phyloP scores from a whole-genome alignment of 2,329 filamentous ascomycete genomes.

The Cercospora zeina region DNA sequence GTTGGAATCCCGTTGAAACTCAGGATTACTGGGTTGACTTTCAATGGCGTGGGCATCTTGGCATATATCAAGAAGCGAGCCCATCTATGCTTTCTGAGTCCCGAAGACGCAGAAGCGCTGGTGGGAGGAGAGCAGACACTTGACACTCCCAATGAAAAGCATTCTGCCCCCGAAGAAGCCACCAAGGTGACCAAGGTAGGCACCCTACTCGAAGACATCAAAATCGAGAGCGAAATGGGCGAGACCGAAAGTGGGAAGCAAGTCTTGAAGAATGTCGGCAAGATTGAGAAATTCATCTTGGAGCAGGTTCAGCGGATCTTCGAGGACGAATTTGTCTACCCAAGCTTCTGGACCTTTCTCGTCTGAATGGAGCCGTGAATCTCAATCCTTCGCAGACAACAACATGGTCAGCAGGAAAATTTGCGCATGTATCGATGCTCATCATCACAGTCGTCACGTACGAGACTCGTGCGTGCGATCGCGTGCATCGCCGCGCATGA shows the following conservation, averaged over 20 bases:
- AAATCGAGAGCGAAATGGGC: conserved; percentile 96
- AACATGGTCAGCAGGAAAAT: background rate
- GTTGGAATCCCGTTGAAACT: conserved; percentile 92
- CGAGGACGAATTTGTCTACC: conserved; percentile 97
- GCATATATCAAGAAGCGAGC: conserved; percentile 86
- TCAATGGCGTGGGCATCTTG: conserved; percentile 90
- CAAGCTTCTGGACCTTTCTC: conserved; percentile 97
- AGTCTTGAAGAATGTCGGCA: conserved; percentile 95
- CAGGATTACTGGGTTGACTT: conserved; percentile 90
- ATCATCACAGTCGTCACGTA: background rate
- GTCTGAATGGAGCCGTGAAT: conserved; percentile 50
- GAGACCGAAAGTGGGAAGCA: conserved; percentile 88
- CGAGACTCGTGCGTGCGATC: conserved; percentile 3
- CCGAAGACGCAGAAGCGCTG: conserved; percentile 78
- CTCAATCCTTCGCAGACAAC: background rate
- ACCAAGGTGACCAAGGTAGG: conserved; percentile 49
- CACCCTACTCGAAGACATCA: conserved; percentile 84
- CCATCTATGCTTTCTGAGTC: conserved; percentile 91
- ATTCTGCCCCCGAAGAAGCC: conserved; percentile 7
- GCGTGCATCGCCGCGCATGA: conserved; percentile 17
- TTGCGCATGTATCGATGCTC: background rate
- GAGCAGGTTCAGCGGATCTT: conserved; percentile 97
- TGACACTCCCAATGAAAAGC: conserved; percentile 35
- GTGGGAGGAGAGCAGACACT: conserved; percentile 50
- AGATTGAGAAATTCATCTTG: conserved; percentile 95